Evolutionary conservation across 2,329 filamentous ascomycete genomes (phyloP).

Genomic region (Talaromyces pinophilus): DNA sequence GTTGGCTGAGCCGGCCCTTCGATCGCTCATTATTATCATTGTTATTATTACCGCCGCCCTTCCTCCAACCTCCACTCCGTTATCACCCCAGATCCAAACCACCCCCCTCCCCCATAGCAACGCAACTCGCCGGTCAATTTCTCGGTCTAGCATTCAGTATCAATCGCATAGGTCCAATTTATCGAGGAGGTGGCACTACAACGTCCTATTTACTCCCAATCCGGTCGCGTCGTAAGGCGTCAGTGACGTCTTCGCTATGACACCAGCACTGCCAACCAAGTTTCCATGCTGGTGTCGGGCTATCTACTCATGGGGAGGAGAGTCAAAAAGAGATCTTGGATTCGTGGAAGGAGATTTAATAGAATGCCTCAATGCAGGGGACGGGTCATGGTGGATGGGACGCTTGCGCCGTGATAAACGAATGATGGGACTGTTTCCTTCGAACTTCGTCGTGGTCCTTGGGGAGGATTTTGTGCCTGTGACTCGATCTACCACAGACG

Average conservation of each 20-base stretch:
- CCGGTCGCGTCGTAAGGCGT: not conserved
- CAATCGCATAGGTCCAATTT: not conserved
- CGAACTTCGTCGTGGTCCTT: conserved; percentile 93
- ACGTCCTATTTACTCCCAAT: not conserved
- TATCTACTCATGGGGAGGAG: conserved; percentile 90
- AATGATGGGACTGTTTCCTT: conserved; percentile 90
- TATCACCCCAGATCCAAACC: not conserved
- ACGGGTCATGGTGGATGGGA: conserved; percentile 98
- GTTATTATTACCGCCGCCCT: conserved; percentile 11
- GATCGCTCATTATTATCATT: conserved; percentile 17
- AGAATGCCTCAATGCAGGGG: conserved; percentile 95
- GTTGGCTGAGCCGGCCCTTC: conserved; percentile 6
- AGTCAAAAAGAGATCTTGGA: conserved; percentile 91
- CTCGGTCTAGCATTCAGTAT: not conserved
- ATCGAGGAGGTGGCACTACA: not conserved
- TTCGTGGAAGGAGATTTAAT: conserved; percentile 98
- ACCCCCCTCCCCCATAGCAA: not conserved
- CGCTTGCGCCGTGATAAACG: conserved; percentile 84
- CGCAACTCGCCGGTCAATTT: not conserved
- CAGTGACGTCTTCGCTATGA: conserved; percentile 41
- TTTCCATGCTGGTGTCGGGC: conserved; percentile 93
- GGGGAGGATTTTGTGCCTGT: conserved; percentile 78
- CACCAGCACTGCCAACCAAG: conserved; percentile 64
- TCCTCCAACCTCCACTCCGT: conserved; percentile 1
- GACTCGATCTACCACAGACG: conserved; percentile 50